phyloP scores from a whole-genome alignment of 2,329 filamentous ascomycete genomes.

The Epichloe typhina region DNA sequence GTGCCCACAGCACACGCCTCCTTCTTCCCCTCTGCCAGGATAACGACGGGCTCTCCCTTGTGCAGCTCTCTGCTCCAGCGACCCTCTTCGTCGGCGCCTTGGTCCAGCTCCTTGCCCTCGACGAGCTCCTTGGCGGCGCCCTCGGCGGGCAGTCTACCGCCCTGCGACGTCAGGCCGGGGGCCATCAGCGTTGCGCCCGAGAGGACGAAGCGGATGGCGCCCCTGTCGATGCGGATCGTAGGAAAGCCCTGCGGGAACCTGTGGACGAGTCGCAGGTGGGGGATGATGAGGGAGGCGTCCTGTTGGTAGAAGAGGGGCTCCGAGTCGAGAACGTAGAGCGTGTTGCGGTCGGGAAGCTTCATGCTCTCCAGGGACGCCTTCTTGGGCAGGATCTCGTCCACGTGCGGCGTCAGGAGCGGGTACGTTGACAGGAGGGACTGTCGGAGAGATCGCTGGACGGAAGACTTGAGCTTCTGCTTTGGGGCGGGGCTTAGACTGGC shows the following conservation, averaged over 20 bases:
- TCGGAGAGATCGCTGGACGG: conserved; percentile 77
- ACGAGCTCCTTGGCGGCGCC: conserved; percentile 19
- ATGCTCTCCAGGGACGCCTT: conserved; percentile 82
- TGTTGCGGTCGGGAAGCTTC: conserved; percentile 83
- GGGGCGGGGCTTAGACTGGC: conserved; percentile 28
- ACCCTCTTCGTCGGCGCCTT: conserved; percentile 33
- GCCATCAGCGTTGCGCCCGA: conserved; percentile 93
- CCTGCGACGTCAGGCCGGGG: conserved; percentile 73
- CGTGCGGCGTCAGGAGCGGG: conserved; percentile 71
- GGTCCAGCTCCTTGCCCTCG: conserved; percentile 30
- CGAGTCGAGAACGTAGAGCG: conserved; percentile 70
- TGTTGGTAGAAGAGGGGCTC: conserved; percentile 87
- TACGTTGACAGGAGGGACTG: conserved; percentile 72
- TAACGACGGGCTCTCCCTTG: conserved; percentile 72
- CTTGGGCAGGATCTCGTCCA: conserved; percentile 91
- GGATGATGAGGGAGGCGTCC: conserved; percentile 62
- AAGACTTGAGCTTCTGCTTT: conserved; percentile 96
- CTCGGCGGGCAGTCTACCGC: conserved; percentile 61
- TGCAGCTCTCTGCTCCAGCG: conserved; percentile 54
- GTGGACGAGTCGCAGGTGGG: conserved; percentile 76
- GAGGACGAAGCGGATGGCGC: conserved; percentile 92
- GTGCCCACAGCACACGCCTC: conserved; percentile 81
- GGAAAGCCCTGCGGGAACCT: conserved; percentile 76
- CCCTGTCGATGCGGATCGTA: conserved; percentile 79
- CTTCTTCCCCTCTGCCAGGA: conserved; percentile 87